Base-by-base conservation (phyloP, 1,139 yeast species). In the Pichia norvegensis region DNA sequence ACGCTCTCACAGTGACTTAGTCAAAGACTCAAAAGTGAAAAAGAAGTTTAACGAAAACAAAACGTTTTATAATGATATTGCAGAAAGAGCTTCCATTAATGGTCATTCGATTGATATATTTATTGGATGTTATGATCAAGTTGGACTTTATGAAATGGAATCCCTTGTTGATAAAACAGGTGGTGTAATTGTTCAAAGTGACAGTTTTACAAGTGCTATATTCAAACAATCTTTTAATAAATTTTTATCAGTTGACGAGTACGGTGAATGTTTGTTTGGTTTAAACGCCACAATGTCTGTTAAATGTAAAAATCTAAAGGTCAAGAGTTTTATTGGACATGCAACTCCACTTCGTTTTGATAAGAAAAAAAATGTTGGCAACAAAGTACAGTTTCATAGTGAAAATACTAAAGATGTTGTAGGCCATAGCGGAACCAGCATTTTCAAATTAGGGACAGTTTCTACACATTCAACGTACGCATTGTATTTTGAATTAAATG, bases 111-210 rank as follows among this genome's bases (percentile, higher is more conserved):
- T 81, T 50, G 76, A 77, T 54, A 62, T 77, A 22, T 78, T 79
- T 54, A 70, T 79, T 46, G 85, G 85, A 19, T 73, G 81, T 25
- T 79, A 80, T 59, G 85, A 80, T 58, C 86, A 80, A 62, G 74
- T 79, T 29, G 86, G 86, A 0, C 64, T 80, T 14, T 74, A 65
- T 54, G 86, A 80, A 58, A 79, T 80, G 85, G 82, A 77, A 49
- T 70, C 72, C 36, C 65, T 79, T 7, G 69, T 79, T 46, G 67
- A 72, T 51, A 71, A 70, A 47, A 78, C 85, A 2, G 86, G 86
- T 13, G 86, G 86, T 36, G 67, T 68, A 4, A 71, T 79, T 6
- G 79, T 80, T 1, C 72, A 79, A 69, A 69, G 80, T 51, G 86
- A 80, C 61, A 76, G 81, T 4, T 80, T 79, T 55, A 71, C 74